These are phyloP conservation scores for Adansonia madagascariensis DNA, from an alignment of 441 rosid species.

Conservation along the genomic window DNA sequence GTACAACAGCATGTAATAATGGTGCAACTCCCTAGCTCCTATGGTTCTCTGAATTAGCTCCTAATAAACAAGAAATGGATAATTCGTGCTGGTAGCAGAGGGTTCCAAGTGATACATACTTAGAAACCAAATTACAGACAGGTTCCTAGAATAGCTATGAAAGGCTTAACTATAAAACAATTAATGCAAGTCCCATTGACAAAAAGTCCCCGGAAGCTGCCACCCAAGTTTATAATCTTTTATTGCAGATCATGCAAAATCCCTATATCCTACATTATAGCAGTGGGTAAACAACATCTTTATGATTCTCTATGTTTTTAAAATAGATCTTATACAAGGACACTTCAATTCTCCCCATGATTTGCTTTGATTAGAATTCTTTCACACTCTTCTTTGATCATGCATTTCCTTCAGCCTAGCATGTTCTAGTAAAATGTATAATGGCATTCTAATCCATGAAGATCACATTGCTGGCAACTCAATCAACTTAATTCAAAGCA, in stretches of 20 bases:
- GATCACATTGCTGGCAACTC: constrained; percentile 13
- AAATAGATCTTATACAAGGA: not conserved
- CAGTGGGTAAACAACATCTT: constrained; percentile 6
- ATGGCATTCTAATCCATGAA: not conserved
- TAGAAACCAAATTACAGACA: not conserved
- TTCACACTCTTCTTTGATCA: not conserved
- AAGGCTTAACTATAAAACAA: too few species aligned
- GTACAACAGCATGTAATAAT: not conserved
- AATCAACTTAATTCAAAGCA: constrained; percentile 21
- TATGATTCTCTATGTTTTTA: constrained; percentile 3
- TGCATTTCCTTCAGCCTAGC: not conserved
- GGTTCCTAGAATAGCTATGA: not conserved
- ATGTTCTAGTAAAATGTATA: not conserved
- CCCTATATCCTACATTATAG: too few species aligned
- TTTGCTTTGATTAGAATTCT: too few species aligned
- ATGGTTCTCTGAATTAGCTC: not conserved
- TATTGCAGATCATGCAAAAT: not conserved
- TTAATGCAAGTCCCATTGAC: not conserved
- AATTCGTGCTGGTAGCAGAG: not conserved
- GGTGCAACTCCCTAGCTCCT: not conserved
- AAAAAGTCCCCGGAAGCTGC: not conserved
- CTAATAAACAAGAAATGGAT: not conserved
- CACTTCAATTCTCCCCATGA: constrained; percentile 17
- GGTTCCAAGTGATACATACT: not conserved
- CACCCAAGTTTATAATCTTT: not conserved